A percentile compares a stretch with the other conserved stretches of the same genome.
phyloP scores from a whole-genome alignment of 306 rosid species.

The Comarum palustre region DNA sequence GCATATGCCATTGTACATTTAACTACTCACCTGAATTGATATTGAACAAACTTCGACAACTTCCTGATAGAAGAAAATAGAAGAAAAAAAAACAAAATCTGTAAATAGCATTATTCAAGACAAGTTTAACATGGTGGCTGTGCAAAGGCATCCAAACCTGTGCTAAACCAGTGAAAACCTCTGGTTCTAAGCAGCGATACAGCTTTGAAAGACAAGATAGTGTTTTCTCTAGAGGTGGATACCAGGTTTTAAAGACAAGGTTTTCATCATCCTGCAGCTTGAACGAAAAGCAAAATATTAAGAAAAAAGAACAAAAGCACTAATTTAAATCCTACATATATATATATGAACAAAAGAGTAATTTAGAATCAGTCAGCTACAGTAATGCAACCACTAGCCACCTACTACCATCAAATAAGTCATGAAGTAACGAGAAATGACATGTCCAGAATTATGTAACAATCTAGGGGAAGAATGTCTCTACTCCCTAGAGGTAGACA shows the following conservation, averaged over 20 bases:
- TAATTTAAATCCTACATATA: neutral
- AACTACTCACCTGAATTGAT: slow-evolving; percentile 74
- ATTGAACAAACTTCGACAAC: slow-evolving; percentile 89
- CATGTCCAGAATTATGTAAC: neutral
- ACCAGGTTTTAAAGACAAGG: slow-evolving; percentile 75
- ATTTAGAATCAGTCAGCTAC: neutral
- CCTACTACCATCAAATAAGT: neutral
- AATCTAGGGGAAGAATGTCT: neutral
- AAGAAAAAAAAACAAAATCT: slow-evolving; percentile 19
- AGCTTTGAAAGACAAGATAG: slow-evolving; percentile 89
- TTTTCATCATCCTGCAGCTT: slow-evolving; percentile 68
- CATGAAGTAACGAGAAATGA: neutral
- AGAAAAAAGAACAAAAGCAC: slow-evolving; percentile 1
- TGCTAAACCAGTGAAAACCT: slow-evolving; percentile 93
- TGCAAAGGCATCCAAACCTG: slow-evolving; percentile 58
- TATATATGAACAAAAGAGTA: neutral
- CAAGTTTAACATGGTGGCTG: neutral
- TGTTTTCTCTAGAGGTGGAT: slow-evolving; percentile 93
- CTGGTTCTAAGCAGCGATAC: slow-evolving; percentile 87
- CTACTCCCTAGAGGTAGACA: slow-evolving; percentile 7
- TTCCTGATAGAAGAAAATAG: slow-evolving; percentile 57
- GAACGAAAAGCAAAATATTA: slow-evolving; percentile 17
- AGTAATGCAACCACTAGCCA: neutral
- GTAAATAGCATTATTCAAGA: slow-evolving; percentile 10
- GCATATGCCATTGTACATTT: slow-evolving; percentile 10